Evolutionary conservation across 75 land plant genomes (phyloP).

Genomic region (Pinus albicaulis): DNA sequence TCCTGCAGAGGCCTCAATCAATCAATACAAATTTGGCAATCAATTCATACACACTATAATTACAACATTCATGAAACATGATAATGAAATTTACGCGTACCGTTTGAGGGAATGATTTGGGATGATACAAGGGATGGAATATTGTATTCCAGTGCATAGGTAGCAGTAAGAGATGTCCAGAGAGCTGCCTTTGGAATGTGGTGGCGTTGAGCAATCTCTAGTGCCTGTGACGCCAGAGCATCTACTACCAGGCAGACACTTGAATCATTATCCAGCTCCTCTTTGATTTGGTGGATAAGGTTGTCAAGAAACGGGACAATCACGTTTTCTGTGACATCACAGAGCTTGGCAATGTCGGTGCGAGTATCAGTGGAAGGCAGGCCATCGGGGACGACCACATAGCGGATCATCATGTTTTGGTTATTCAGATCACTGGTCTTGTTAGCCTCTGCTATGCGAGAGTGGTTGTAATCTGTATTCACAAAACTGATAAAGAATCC

Average conservation of each 20-base stretch:
- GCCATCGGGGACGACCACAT: background rate
- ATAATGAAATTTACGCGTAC: background rate
- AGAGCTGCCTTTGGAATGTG: background rate
- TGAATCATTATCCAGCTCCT: background rate
- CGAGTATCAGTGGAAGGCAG: background rate
- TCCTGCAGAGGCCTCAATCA: background rate
- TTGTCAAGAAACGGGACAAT: background rate
- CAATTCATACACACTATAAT: too few species aligned
- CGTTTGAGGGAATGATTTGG: background rate
- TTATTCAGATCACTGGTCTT: too few species aligned
- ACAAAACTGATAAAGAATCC: conserved; percentile 40
- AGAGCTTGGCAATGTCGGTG: background rate
- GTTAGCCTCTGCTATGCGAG: conserved; percentile 2
- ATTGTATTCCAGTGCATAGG: background rate
- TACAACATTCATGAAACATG: too few species aligned
- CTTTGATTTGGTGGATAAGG: background rate
- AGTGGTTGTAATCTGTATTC: conserved; percentile 30
- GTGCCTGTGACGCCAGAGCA: background rate
- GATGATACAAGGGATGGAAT: background rate
- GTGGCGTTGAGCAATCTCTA: background rate
- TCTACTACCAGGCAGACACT: background rate
- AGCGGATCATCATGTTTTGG: background rate
- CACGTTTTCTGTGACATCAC: background rate
- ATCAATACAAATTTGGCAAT: too few species aligned
- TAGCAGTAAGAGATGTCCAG: background rate